Evolutionary conservation across 2,329 filamentous ascomycete species (phyloP), one percentile per base, ranked within the genome.

Genomic region (Scytalidium sp.): DNA sequence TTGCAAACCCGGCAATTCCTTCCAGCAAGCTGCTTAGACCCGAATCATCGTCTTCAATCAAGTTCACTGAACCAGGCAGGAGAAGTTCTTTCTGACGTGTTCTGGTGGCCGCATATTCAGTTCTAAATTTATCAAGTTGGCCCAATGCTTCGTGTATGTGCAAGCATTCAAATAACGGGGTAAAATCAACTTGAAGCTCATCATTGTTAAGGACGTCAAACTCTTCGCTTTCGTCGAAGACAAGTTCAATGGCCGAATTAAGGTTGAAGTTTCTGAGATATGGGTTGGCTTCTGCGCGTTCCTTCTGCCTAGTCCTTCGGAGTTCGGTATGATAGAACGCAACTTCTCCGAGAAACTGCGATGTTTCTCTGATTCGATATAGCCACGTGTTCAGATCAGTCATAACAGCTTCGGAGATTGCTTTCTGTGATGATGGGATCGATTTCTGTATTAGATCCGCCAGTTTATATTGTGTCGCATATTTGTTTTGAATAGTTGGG

Each of bases 391-490:
- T 97, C 49, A 99, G 72, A 69, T 99, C 94, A 2, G 83, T 88
- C 90, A 97, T 97, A 58, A 99, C 94, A 13, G 92, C 91, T 69
- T 97, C 93, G 3, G 93, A 93, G 50, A 99, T 97, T 45, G 90
- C 84, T 62, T 90, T 91, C 63, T 96, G 91, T 1, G 91, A 97
- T 3, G 89, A 85, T 1, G 94, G 94, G 25, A 97, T 93, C 1
- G 93, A 97, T 60, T 90, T 91, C 67, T 97, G 93, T 56, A 99
- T 97, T 74, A 96, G 83, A 64, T 95, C 90, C 25, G 94, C 94
- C 56, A 99, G 86, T 63, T 92, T 93, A 70, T 97, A 95, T 57
- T 97, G 90, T 1, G 90, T 95, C 8, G 96, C 90, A 59, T 95
- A 94, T 64, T 92, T 92, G 56, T 85, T 86, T 63, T 86, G 83